Conservation (phyloP, 202 grass and related monocot genomes). For the Panicum hallii region DNA sequence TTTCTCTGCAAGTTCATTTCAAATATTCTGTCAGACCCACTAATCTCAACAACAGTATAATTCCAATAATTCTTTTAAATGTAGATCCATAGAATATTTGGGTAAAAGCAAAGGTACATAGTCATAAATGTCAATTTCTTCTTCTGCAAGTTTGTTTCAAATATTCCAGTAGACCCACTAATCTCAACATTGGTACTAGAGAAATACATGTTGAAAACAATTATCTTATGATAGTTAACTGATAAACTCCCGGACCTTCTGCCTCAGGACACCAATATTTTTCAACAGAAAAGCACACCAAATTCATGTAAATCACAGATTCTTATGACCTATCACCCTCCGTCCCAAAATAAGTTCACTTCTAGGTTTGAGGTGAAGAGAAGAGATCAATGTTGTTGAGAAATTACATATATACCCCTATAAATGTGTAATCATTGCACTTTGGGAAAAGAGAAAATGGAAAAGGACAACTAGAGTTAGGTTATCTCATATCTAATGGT, state of each 20-base stretch:
- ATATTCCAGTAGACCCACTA: not conserved
- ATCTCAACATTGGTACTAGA: not conserved
- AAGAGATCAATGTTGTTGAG: too few relatives aligned
- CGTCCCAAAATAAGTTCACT: too few relatives aligned
- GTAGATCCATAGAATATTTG: conserved; percentile 8
- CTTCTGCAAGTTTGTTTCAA: not conserved
- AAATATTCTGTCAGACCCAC: not conserved
- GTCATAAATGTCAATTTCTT: not conserved
- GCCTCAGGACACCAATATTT: conserved; percentile 8
- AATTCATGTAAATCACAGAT: not conserved
- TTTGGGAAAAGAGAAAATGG: too few relatives aligned
- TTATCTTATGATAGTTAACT: conserved; percentile 5
- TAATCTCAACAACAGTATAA: not conserved
- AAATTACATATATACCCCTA: too few relatives aligned
- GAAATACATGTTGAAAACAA: not conserved
- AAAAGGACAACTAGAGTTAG: too few relatives aligned
- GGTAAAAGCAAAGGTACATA: not conserved
- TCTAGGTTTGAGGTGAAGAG: too few relatives aligned
- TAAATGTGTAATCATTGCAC: too few relatives aligned
- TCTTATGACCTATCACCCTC: not conserved
- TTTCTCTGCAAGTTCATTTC: not conserved
- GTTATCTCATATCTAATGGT: too few relatives aligned
- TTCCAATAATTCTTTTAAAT: conserved; percentile 21
- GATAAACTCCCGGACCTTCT: not conserved
- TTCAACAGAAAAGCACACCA: not conserved